phyloP scores from a whole-genome alignment of 805 yeast genomes.

The Suhomyces kilbournensis region DNA sequence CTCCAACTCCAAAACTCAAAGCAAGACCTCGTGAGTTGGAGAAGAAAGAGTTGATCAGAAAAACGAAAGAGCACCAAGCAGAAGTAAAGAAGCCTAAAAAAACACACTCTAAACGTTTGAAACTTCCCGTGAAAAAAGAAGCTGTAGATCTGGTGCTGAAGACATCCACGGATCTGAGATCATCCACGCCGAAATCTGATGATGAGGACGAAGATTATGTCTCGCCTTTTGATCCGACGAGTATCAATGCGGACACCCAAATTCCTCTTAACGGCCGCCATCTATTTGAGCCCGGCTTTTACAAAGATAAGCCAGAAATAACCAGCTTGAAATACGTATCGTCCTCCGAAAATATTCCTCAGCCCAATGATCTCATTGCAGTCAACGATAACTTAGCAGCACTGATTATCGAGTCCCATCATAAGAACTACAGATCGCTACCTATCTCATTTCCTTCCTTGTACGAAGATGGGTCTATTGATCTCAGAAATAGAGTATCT shows the following conservation, averaged over 20 bases:
- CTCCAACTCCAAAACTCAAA: conserved; percentile 10
- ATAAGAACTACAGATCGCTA: conserved; percentile 30
- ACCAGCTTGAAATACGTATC: background rate
- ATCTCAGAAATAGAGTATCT: conserved; percentile 15
- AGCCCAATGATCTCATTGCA: conserved; percentile 17
- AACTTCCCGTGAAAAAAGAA: background rate
- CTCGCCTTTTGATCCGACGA: conserved; percentile 41
- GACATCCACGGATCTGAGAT: background rate
- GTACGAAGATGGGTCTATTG: conserved; percentile 7
- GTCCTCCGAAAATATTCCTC: conserved; percentile 13
- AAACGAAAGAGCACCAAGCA: conserved; percentile 3
- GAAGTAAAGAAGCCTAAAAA: conserved; percentile 4
- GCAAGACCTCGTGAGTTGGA: conserved; percentile 6
- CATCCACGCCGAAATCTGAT: conserved; percentile 1
- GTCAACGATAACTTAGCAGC: conserved; percentile 30
- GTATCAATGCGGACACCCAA: conserved; percentile 30
- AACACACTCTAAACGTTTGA: background rate
- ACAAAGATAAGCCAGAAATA: conserved; percentile 10
- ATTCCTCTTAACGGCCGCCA: conserved; percentile 16
- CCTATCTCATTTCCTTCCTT: conserved; percentile 39
- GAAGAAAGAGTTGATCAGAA: conserved; percentile 3
- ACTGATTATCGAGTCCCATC: conserved; percentile 25
- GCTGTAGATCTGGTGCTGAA: background rate
- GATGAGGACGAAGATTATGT: conserved; percentile 21
- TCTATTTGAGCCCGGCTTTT: conserved; percentile 16